Conservation (phyloP, 352 stramenopile species). For the Globisporangium paddicum region DNA sequence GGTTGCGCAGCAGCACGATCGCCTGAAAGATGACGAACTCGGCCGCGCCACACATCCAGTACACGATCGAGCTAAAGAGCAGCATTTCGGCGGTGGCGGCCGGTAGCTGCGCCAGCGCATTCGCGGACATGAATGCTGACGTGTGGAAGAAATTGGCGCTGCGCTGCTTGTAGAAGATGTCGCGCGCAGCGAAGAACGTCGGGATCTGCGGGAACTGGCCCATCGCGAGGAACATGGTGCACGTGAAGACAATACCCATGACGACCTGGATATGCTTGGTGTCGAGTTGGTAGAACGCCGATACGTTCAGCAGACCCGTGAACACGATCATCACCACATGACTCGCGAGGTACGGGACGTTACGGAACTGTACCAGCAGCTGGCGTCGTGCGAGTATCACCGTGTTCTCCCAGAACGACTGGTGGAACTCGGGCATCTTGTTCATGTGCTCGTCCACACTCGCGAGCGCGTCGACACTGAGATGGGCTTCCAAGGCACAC, state of each 20-base stretch:
- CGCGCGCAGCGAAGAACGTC: slow-evolving; percentile 4
- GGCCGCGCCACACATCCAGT: slow-evolving; percentile 10
- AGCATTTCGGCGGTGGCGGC: slow-evolving; percentile 4
- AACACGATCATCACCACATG: slow-evolving; percentile 11
- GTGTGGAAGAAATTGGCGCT: slow-evolving; percentile 14
- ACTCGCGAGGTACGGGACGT: slow-evolving; percentile 15
- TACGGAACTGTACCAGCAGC: slow-evolving; percentile 34
- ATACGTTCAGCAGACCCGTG: slow-evolving; percentile 15
- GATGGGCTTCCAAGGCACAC: slow-evolving; percentile 10
- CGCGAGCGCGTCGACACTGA: slow-evolving; percentile 12
- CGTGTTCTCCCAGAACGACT: slow-evolving; percentile 19
- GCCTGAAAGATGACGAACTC: slow-evolving; percentile 13
- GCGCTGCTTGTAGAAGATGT: slow-evolving; percentile 19
- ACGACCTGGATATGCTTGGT: slow-evolving; percentile 4
- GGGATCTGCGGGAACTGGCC: slow-evolving; percentile 14
- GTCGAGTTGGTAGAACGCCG: slow-evolving; percentile 12
- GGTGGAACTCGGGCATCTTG: slow-evolving; percentile 28
- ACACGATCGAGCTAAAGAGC: slow-evolving; percentile 12
- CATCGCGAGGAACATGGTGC: slow-evolving; percentile 13
- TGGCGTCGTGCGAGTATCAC: slow-evolving; percentile 34
- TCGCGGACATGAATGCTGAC: slow-evolving; percentile 16
- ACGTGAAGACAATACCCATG: slow-evolving; percentile 13
- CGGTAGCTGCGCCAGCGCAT: slow-evolving; percentile 5
- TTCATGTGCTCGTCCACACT: slow-evolving; percentile 24
- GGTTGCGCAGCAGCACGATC: slow-evolving; percentile 13